Conservation (phyloP, 164 flowering plant species). For the Litsea cubeba region DNA sequence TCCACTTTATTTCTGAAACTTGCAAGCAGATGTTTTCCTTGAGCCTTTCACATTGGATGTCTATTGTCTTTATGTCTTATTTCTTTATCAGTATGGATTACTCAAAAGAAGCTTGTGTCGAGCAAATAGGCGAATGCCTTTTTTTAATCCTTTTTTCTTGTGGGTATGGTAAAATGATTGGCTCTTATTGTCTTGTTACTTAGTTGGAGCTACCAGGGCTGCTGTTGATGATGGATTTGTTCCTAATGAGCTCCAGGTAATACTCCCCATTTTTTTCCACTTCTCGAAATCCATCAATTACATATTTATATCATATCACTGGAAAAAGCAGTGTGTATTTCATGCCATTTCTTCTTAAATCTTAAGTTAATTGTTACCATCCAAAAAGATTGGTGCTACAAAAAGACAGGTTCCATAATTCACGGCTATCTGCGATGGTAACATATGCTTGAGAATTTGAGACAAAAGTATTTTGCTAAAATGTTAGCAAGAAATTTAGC, state of each 20-base stretch:
- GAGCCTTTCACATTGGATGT: background rate
- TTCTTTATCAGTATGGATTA: too few species aligned
- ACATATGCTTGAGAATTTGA: background rate
- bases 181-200: slow-evolving; percentile 13
- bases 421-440: background rate
- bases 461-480: background rate
- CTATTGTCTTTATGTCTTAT: background rate
- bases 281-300: background rate
- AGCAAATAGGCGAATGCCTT: background rate
- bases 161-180: background rate
- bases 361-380: background rate
- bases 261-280: background rate
- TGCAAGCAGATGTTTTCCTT: slow-evolving; percentile 1
- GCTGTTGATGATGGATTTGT: slow-evolving; percentile 99
- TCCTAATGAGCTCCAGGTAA: slow-evolving; percentile 98
- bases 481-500: too few species aligned
- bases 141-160: background rate
- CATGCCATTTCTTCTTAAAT: background rate
- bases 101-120: background rate
- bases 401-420: too few species aligned
- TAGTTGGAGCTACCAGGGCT: slow-evolving; percentile 99
- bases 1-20: background rate
- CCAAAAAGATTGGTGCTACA: too few species aligned
- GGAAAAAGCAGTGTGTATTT: background rate
- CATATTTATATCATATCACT: background rate